phyloP scores from a whole-genome alignment of 495 filamentous ascomycete genomes.

The Bombardia bombarda region DNA sequence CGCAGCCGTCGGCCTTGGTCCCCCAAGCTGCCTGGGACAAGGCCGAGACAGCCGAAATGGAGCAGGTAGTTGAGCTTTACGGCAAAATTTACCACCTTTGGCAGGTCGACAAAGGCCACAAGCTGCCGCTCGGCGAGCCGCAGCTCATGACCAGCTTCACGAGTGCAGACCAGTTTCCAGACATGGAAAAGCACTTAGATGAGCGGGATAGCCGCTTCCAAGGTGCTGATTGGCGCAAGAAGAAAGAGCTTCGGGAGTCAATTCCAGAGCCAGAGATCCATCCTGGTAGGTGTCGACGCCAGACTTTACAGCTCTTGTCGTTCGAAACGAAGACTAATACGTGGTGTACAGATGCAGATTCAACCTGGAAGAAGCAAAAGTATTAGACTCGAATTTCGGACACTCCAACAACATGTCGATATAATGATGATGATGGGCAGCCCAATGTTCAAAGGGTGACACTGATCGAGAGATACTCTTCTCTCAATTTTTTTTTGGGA shows the following conservation, averaged over 20 bases:
- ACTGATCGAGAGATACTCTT: too few relatives aligned
- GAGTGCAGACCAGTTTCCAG: constrained; percentile 45
- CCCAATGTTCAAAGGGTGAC: too few relatives aligned
- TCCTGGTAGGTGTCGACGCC: constrained; percentile 34
- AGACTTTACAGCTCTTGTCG: background rate
- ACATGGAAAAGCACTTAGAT: constrained; percentile 49
- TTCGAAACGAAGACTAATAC: background rate
- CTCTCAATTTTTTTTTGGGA: too few relatives aligned
- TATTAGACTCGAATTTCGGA: too few relatives aligned
- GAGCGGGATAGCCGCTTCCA: constrained; percentile 59
- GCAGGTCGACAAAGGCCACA: constrained; percentile 77
- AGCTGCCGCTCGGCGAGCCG: constrained; percentile 65
- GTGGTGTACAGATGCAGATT: background rate
- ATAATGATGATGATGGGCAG: too few relatives aligned
- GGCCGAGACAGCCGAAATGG: constrained; percentile 76
- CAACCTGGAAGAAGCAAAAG: background rate
- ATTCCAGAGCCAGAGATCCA: constrained; percentile 54
- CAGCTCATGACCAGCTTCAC: constrained; percentile 74
- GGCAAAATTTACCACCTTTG: constrained; percentile 91
- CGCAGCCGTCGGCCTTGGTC: constrained; percentile 41
- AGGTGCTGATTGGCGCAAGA: constrained; percentile 49
- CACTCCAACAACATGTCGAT: too few relatives aligned
- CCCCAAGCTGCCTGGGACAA: constrained; percentile 61
- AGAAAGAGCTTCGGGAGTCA: constrained; percentile 53
- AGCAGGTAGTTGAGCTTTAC: constrained; percentile 60